Base-by-base conservation (phyloP, 164 flowering plant species). In the Piper betle region DNA sequence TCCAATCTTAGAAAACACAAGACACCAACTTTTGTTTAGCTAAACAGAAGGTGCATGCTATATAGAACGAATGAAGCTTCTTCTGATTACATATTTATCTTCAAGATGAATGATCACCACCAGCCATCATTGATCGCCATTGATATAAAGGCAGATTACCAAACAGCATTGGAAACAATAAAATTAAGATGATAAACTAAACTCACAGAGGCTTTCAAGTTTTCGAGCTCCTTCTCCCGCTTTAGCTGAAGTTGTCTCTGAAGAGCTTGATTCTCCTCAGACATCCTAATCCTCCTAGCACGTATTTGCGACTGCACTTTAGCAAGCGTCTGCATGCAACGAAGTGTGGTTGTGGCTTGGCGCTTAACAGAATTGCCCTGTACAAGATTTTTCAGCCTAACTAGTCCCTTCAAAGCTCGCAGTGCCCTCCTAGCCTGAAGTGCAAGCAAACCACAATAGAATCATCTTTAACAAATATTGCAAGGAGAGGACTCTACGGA, bases 231-330 rank as follows among this genome's bases (percentile, higher is more conserved):
- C 67, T 77, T 84, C 43, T 80, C 85, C 52, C 69, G 87, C 66
- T 91, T 88, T 68, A 77, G 87, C 58, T 77, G 81, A 62, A 88
- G 81, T 59, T 85, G 97, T 61, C 75, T 74, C 76, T 88, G 96
- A 46, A 86, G 83, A 66, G 94, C 84, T 64, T 79, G 85, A 69
- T 84, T 87, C 74, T 85, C 94, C 78, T 91, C 96, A 7, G 75
- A 70, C 94, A 86, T 84, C 68, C 90, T 77, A 63, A 80, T 73
- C 75, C 97, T 81, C 77, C 96, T 78, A 0, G 79, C 69, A 43
- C 74, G 85, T 55, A 91, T 79, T 69, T 88, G 91, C 50, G 91
- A 79, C 68, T 91, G 97, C 62, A 91, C 81, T 52, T 79, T 85
- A 57, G 90, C 71, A 62, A 91, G 64, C 38, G 87, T 81, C 73